phyloP scores from a whole-genome alignment of 768 basidiomycete genomes.

The Tricholoma saponaceum region DNA sequence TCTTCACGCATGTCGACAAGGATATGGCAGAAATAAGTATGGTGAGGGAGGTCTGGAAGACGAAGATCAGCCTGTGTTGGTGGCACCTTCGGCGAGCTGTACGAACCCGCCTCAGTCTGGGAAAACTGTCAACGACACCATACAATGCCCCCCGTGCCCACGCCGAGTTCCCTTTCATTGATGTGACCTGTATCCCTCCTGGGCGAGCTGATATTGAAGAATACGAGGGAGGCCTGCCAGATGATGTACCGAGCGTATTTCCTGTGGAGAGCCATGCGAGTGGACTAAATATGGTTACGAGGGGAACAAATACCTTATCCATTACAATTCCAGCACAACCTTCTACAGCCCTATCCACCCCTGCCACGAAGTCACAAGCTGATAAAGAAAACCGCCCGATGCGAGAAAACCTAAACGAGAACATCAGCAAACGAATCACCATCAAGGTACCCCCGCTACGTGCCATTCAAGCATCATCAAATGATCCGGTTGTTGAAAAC shows the following conservation, averaged over 20 bases:
- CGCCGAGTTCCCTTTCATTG: constrained; percentile 17
- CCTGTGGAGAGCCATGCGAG: not conserved
- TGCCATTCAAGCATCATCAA: not conserved
- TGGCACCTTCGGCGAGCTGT: constrained; percentile 21
- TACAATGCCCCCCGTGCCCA: constrained; percentile 15
- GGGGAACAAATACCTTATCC: not conserved
- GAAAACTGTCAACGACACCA: constrained; percentile 19
- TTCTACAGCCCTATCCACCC: not conserved
- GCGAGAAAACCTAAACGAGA: not conserved
- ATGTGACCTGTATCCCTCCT: constrained; percentile 11
- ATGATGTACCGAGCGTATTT: not conserved
- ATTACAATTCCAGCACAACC: not conserved
- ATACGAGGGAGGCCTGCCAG: constrained; percentile 25
- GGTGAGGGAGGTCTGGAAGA: constrained; percentile 13
- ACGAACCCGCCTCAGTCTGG: constrained; percentile 11
- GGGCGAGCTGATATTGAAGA: constrained; percentile 15
- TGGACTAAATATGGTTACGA: not conserved
- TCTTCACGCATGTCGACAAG: constrained; percentile 14
- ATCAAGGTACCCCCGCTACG: not conserved
- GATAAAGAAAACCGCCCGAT: not conserved
- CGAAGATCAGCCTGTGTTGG: constrained; percentile 21
- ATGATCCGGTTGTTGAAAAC: not conserved
- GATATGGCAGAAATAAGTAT: constrained; percentile 18
- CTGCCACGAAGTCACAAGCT: not conserved
- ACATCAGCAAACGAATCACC: not conserved